Conservation (phyloP, 2,329 filamentous ascomycete species). For the Aureobasidium sp. region DNA sequence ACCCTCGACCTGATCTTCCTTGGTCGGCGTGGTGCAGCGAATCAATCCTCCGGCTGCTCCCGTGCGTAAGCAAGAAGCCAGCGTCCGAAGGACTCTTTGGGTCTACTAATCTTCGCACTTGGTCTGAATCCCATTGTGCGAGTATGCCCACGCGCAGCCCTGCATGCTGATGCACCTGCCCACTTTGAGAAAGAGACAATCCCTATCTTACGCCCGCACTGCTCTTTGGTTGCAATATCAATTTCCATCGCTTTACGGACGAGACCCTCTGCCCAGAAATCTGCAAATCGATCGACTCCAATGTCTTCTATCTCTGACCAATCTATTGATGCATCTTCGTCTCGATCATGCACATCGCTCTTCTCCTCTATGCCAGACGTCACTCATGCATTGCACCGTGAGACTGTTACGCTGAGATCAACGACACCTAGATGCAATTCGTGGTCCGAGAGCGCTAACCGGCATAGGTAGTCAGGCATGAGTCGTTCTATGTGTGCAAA, state of each 20-base stretch:
- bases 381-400: not conserved
- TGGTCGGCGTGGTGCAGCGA: not conserved
- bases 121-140: not conserved
- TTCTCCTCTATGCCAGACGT: not conserved
- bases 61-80: not conserved
- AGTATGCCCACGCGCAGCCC: slow-evolving; percentile 4
- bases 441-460: slow-evolving; percentile 8
- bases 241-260: not conserved
- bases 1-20: not conserved
- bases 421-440: not conserved
- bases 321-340: not conserved
- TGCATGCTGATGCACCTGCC: slow-evolving; percentile 3
- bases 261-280: not conserved
- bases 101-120: not conserved
- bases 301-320: not conserved
- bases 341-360: not conserved
- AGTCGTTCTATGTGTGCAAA: slow-evolving; percentile 1
- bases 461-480: not conserved
- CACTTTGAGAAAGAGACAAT: not conserved
- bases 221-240: not conserved
- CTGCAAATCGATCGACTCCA: not conserved
- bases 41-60: not conserved
- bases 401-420: not conserved
- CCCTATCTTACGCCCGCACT: not conserved
- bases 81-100: not conserved